Conservation (phyloP, 2,329 filamentous ascomycete species). For the Claviceps sp. region DNA sequence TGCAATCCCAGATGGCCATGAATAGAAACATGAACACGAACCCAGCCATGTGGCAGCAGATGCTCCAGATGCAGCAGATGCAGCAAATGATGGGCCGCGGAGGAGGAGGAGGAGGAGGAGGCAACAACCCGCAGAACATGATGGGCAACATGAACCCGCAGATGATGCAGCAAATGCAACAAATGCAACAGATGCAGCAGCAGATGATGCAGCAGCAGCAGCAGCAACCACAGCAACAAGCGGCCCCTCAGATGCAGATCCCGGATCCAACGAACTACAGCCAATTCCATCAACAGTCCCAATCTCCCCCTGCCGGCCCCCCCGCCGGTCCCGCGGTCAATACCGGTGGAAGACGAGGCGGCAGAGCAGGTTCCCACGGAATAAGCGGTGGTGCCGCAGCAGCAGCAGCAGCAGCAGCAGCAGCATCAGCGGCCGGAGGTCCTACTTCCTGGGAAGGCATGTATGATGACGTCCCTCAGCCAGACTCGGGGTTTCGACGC, state of each 20-base stretch:
- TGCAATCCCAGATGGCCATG: slow-evolving; percentile 89
- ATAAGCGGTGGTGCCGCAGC: slow-evolving; percentile 18
- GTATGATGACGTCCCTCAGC: slow-evolving; percentile 91
- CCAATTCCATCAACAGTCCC: slow-evolving; percentile 33
- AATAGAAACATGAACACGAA: slow-evolving; percentile 61
- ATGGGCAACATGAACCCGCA: slow-evolving; percentile 32
- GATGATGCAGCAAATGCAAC: slow-evolving; percentile 47
- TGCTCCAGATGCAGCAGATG: slow-evolving; percentile 66
- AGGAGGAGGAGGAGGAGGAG: slow-evolving; percentile 18
- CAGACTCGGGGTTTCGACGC: slow-evolving; percentile 39
- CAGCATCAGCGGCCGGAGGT: slow-evolving; percentile 28
- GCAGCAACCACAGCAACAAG: slow-evolving; percentile 23
- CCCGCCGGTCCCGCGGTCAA: slow-evolving; percentile 2
- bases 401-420: slow-evolving; percentile 20
- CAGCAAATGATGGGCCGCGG: slow-evolving; percentile 37
- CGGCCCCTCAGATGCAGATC: slow-evolving; percentile 11
- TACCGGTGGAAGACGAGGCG: slow-evolving; percentile 13
- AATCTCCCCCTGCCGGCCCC: slow-evolving; percentile 18
- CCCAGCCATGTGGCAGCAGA: slow-evolving; percentile 61
- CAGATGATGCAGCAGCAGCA: slow-evolving; percentile 34
- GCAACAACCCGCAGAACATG: slow-evolving; percentile 23
- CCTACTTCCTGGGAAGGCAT: slow-evolving; percentile 94
- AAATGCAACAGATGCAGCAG: slow-evolving; percentile 22
- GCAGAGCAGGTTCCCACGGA: slow-evolving; percentile 13
- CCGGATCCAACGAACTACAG: slow-evolving; percentile 1